Base-by-base conservation (phyloP, 106 monocot species). In the Amphibolis antarctica region DNA sequence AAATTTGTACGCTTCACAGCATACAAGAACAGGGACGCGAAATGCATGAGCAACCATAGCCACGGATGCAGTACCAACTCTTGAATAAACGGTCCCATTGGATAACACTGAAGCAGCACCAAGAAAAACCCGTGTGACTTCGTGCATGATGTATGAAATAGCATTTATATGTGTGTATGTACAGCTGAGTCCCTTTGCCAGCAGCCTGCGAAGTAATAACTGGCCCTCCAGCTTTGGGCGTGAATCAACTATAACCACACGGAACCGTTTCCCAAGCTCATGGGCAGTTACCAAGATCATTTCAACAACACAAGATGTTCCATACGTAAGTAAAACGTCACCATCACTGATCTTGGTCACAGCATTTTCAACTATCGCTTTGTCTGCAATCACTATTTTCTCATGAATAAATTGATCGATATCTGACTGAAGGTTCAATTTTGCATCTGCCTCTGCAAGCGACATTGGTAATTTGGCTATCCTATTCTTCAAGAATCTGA, bases 1-100 rank as follows among this genome's bases (percentile, higher is more conserved):
- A 77, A 98, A 98, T 55, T 91, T 98, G 77, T 98, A 98, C 54
- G 96, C 90, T 80, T 98, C 90, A 68, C 96, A 98, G 50, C 96
- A 98, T 62, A 98, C 70, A 43, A 98, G 36, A 58, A 98, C 90
- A 63, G 96, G 96, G 66, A 98, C 79, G 64, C 61, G 80, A 59
- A 86, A 98, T 46, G 89, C 82, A 80, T 98, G 81, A 59, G 90
- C 86, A 52, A 98, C 86, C 96, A 98, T 90, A 42, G 96, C 96
- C n/a, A 98, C 75, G 77, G 76, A 84, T 60, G 96, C 96, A 19
- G 89, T 87, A 24, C 96, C 96, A 69, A 87, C 90, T 64, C 90
- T 82, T 12, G 90, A 84, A 43, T 98, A 98, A 59, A 91, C 90
- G 43, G 96, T 91, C 60, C 96, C 96, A 80, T 90, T 98, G 23